Conservation (phyloP, 371 early-diverging fungal species). For the Circinella umbellata region DNA sequence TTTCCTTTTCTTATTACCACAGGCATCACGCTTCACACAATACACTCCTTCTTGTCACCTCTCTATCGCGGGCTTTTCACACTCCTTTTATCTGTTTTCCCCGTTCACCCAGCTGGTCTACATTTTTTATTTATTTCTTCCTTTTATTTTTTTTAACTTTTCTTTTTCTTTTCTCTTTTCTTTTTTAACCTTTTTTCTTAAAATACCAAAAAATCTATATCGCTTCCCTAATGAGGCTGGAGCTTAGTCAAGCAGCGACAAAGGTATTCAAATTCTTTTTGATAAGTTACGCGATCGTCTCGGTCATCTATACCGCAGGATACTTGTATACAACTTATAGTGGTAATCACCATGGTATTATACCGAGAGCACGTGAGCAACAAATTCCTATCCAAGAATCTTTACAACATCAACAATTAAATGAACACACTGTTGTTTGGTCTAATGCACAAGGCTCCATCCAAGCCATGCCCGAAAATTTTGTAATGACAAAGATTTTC, state of each 20-base stretch:
- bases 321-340: slow-evolving; percentile 23
- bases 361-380: slow-evolving; percentile 22
- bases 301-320: slow-evolving; percentile 25
- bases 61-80: slow-evolving; percentile 8
- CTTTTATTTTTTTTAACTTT: not conserved
- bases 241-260: slow-evolving; percentile 19
- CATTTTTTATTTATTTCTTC: too few relatives aligned
- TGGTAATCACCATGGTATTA: slow-evolving; percentile 15
- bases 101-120: slow-evolving; percentile 7
- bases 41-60: not conserved
- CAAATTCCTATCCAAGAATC: slow-evolving; percentile 5
- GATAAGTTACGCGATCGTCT: slow-evolving; percentile 23
- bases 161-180: slow-evolving; percentile 3
- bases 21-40: not conserved
- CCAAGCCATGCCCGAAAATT: slow-evolving; percentile 50
- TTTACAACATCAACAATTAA: slow-evolving; percentile 8
- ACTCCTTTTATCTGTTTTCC: slow-evolving; percentile 7
- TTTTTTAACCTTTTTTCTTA: not conserved
- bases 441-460: slow-evolving; percentile 18
- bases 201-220: slow-evolving; percentile 4
- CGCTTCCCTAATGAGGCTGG: slow-evolving; percentile 17
- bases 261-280: slow-evolving; percentile 23
- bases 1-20: not conserved
- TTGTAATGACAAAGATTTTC: slow-evolving; percentile 64
- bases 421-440: slow-evolving; percentile 26